These are phyloP conservation scores for Tricholoma furcatifolium DNA, from an alignment of 768 basidiomycete species.

Conservation along the genomic window DNA sequence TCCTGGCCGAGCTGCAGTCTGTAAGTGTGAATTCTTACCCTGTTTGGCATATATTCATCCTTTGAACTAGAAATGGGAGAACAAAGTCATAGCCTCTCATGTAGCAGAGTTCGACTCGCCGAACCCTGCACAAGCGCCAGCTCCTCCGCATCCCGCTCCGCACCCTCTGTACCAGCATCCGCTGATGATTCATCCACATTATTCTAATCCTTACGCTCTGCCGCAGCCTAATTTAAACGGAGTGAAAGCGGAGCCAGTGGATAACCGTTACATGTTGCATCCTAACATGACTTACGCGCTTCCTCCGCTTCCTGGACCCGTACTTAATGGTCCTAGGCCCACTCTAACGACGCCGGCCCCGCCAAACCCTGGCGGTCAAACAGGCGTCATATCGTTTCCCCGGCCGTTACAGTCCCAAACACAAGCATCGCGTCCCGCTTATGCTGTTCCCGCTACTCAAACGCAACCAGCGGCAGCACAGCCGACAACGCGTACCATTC, in stretches of 20 bases:
- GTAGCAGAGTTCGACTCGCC: constrained; percentile 89
- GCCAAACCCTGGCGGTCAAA: constrained; percentile 57
- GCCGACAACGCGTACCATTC: constrained; percentile 42
- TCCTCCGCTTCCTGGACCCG: constrained; percentile 66
- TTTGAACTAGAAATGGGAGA: constrained; percentile 85
- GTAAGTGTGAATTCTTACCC: constrained; percentile 53
- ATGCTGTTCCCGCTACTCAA: constrained; percentile 19
- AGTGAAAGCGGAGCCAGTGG: constrained; percentile 75
- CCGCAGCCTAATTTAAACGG: constrained; percentile 40
- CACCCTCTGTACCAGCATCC: constrained; percentile 61
- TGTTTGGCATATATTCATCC: constrained; percentile 13
- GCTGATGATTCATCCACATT: constrained; percentile 61
- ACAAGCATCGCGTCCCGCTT: constrained; percentile 23
- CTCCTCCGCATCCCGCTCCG: constrained; percentile 42
- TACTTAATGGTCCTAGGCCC: constrained; percentile 48
- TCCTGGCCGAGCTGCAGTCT: constrained; percentile 83
- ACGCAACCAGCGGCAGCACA: constrained; percentile 7
- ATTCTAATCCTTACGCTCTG: constrained; percentile 52
- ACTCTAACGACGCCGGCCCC: constrained; percentile 35
- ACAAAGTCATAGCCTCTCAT: constrained; percentile 88
- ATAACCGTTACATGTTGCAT: constrained; percentile 61
- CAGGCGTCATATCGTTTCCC: constrained; percentile 56
- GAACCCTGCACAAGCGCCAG: constrained; percentile 28
- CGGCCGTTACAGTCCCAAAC: constrained; percentile 31
- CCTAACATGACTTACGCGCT: constrained; percentile 47